Conservation (phyloP, 2,329 filamentous ascomycete genomes). For the Diaporthe citrichinensis region DNA sequence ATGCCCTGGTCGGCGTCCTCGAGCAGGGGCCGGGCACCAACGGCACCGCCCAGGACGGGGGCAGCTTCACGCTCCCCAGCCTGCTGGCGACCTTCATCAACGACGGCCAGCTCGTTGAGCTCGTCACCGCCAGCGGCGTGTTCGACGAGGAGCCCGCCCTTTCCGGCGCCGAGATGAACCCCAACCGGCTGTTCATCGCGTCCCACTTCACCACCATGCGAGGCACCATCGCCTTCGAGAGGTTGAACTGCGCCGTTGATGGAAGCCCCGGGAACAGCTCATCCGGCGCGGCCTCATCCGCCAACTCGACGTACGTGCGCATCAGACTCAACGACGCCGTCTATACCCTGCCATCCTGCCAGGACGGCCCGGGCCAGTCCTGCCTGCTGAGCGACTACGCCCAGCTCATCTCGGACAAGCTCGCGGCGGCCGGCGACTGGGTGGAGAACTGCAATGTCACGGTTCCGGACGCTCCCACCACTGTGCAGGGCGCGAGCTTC, state of each 20-base stretch:
- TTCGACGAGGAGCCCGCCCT: conserved; percentile 70
- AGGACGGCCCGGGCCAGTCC: conserved; percentile 67
- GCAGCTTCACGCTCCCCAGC: conserved; percentile 64
- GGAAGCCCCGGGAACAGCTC: conserved; percentile 29
- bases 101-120: conserved; percentile 75
- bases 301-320: conserved; percentile 63
- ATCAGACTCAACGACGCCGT: conserved; percentile 74
- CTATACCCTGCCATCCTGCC: conserved; percentile 70
- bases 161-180: conserved; percentile 60
- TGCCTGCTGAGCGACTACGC: conserved; percentile 64
- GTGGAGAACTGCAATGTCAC: conserved; percentile 63
- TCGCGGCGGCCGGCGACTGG: conserved; percentile 64
- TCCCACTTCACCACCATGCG: conserved; percentile 73
- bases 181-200: conserved; percentile 66
- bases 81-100: conserved; percentile 75
- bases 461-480: conserved; percentile 53
- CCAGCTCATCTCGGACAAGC: conserved; percentile 60
- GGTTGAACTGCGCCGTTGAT: conserved; percentile 64
- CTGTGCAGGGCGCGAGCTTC: conserved; percentile 63
- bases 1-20: conserved; percentile 67
- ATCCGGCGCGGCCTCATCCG: conserved; percentile 25
- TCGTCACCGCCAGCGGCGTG: conserved; percentile 71
- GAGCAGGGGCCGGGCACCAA: conserved; percentile 63
- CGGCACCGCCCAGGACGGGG: conserved; percentile 62
- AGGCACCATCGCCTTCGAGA: conserved; percentile 75